Evolutionary conservation across 192 early-diverging fungal genomes (phyloP), one percentile per base, ranked within the genome.

Genomic region (Podila clonocystis): DNA sequence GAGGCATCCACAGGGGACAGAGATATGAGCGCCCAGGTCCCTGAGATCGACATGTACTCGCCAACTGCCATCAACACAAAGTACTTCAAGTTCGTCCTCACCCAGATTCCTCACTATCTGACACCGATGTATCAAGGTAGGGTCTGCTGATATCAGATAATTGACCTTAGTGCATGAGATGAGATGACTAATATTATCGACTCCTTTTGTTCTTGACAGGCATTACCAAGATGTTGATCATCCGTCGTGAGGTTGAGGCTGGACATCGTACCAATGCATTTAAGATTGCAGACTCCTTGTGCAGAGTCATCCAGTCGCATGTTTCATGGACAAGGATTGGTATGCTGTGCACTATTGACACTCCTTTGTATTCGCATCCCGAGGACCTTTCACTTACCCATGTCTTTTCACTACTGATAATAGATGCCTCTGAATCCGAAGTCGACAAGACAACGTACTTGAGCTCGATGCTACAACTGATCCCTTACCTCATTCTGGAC

Each of bases 101-200:
- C 86, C 1, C 88, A 94, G 62, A 92, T 93, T 30, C 90, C 91
- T 26, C 79, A 83, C 15, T 85, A 88, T 20, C 62, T 95, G 22
- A 84, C 87, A 6, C 87, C 88, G 2, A 84, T 91, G 49, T 89
- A 93, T 69, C 91, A 93, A 85, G 90, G 91, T 88, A 86, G 15
- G 11, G 12, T 15, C 41, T 45, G 8, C 12, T 45, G 15, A 22
- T 55, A 13, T 33, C 9, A 9, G 22, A 36, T 28, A 26, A 19
- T 11, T 52, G 31, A 13, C 24, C 6, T 15, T 26, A 20, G 48
- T 17, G 20, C 12, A 36, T 36, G 9, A 45, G 41, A 3, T 0
- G 41, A 17, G n/a, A n/a, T n/a, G n/a, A 9, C 50, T 55, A 48
- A 30, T 34, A 36, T 41, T 65, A 31, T 22, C 22, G 12, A 26